A percentile compares a stretch with the other conserved stretches of the same genome.
phyloP scores from a whole-genome alignment of 2,329 filamentous ascomycete genomes.

The Pseudofabraea citricarpa region DNA sequence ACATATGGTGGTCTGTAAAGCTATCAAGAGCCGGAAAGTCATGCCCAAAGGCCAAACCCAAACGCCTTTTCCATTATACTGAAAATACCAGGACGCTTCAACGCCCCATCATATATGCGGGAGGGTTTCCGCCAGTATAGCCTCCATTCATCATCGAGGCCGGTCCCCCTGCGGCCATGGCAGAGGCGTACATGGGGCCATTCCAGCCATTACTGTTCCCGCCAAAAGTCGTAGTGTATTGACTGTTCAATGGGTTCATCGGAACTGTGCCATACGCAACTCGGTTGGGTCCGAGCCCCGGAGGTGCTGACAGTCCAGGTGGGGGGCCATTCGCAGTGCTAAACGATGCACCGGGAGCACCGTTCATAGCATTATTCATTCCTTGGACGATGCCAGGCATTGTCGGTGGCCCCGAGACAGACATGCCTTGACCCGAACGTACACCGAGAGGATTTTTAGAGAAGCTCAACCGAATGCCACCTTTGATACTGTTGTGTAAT shows the following conservation, averaged over 20 bases:
- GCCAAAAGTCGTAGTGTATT: slow-evolving; percentile 21
- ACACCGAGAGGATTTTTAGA: slow-evolving; percentile 97
- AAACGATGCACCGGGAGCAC: slow-evolving; percentile 23
- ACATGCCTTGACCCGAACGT: slow-evolving; percentile 62
- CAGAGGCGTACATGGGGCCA: slow-evolving; percentile 18
- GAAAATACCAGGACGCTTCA: slow-evolving; percentile 17
- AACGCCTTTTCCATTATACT: no score
- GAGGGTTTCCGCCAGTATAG: slow-evolving; percentile 23
- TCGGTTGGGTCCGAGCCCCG: slow-evolving; percentile 52
- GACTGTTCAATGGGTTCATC: slow-evolving; percentile 19
- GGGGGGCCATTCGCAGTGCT: slow-evolving; percentile 59
- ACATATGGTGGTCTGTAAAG: slow-evolving; percentile 11
- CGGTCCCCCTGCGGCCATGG: slow-evolving; percentile 26
- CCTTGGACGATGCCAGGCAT: slow-evolving; percentile 43
- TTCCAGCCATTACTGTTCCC: slow-evolving; percentile 23
- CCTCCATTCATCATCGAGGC: slow-evolving; percentile 23
- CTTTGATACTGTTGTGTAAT: slow-evolving; percentile 88
- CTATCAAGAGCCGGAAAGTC: slow-evolving; percentile 10
- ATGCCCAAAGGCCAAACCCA: slow-evolving; percentile 13
- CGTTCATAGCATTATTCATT: slow-evolving; percentile 53
- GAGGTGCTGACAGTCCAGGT: slow-evolving; percentile 73
- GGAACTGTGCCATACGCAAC: slow-evolving; percentile 18
- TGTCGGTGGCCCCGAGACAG: slow-evolving; percentile 32
- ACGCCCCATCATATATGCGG: slow-evolving; percentile 31
- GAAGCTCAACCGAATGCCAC: slow-evolving; percentile 91